Evolutionary conservation across 2,329 filamentous ascomycete species (phyloP).

Genomic region (Aspergillus pseudotamarii): DNA sequence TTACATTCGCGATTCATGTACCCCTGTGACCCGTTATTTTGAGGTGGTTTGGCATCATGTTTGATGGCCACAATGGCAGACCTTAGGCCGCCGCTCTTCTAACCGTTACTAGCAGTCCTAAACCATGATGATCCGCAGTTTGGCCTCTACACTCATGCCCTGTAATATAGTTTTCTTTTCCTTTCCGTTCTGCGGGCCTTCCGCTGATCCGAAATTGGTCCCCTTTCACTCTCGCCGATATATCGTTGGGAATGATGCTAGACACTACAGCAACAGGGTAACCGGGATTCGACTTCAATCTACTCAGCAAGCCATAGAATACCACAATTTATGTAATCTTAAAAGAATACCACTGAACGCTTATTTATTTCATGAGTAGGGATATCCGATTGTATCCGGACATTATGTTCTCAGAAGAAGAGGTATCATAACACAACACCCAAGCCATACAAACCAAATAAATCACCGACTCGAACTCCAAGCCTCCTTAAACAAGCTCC

Average conservation of each 20-base stretch:
- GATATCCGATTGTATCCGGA: not conserved
- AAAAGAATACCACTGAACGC: not conserved
- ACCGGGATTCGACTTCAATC: not conserved
- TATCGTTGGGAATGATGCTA: not conserved
- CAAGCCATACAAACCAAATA: not conserved
- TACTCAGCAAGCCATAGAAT: not conserved
- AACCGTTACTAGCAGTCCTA: not conserved
- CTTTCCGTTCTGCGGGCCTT: not conserved
- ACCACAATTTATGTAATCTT: not conserved
- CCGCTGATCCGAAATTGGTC: not conserved
- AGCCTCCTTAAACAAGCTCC: constrained; percentile 68
- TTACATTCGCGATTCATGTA: not conserved
- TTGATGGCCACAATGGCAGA: not conserved
- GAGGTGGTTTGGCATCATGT: not conserved
- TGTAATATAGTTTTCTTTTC: not conserved
- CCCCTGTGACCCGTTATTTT: not conserved
- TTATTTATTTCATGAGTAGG: not conserved
- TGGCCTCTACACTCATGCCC: not conserved
- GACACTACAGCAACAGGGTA: not conserved
- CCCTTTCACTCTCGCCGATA: not conserved
- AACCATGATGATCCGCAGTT: not conserved
- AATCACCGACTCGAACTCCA: constrained; percentile 51
- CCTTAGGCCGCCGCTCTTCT: not conserved
- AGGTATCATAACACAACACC: constrained; percentile 9
- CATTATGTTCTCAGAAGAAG: not conserved